These are phyloP conservation scores for Cutaneotrichosporon dermatis DNA, from an alignment of 1,284 basidiomycete species.

Conservation along the genomic window DNA sequence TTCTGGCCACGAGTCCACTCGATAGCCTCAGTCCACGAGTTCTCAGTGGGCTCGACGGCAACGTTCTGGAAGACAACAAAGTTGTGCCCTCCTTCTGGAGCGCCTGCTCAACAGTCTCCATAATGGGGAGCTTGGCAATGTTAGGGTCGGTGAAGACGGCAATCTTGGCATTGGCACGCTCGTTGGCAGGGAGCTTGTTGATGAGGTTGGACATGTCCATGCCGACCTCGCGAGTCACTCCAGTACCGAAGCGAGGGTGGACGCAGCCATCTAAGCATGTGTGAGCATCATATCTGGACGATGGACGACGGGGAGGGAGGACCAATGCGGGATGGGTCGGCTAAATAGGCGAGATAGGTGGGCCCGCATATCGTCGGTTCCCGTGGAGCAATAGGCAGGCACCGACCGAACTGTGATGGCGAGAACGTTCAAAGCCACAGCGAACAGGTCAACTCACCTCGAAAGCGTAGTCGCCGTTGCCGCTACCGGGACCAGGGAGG, in stretches of 20 bases:
- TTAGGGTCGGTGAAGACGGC: constrained; percentile 90
- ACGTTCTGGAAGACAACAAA: constrained; percentile 83
- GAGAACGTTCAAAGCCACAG: not conserved
- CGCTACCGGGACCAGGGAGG: constrained; percentile 47
- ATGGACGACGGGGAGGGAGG: no score
- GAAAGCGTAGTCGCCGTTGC: constrained; percentile 89
- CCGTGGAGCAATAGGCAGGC: not conserved
- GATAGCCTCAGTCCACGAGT: constrained; percentile 65
- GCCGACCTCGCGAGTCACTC: constrained; percentile 84
- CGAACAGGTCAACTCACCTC: constrained; percentile 57
- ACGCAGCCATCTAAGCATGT: constrained; percentile 69
- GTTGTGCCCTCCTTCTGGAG: constrained; percentile 45
- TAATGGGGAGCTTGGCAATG: constrained; percentile 72
- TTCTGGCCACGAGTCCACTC: constrained; percentile 77
- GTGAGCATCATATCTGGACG: constrained; percentile 6
- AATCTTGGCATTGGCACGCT: constrained; percentile 57
- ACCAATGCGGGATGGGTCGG: not conserved
- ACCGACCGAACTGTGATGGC: not conserved
- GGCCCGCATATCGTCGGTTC: not conserved
- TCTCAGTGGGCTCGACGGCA: constrained; percentile 86
- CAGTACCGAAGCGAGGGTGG: constrained; percentile 85
- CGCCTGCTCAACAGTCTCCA: constrained; percentile 59
- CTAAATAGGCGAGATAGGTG: not conserved
- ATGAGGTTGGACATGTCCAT: constrained; percentile 41
- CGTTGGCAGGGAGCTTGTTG: constrained; percentile 27